Evolutionary conservation across 176 grass and related monocot genomes (phyloP).

Genomic region (Themeda triandra): DNA sequence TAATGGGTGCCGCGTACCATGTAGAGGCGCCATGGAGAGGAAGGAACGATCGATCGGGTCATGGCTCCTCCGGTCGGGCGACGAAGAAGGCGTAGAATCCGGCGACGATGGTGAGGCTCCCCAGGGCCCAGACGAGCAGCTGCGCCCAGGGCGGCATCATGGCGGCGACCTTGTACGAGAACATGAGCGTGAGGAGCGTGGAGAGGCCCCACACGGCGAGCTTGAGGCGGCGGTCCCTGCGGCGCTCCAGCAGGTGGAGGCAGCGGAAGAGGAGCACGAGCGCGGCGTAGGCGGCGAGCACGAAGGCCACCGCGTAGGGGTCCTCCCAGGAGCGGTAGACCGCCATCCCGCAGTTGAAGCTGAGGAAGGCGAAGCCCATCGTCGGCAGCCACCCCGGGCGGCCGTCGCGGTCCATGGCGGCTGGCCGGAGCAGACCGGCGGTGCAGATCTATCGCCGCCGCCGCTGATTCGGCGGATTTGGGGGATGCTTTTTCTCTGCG

Average conservation of each 20-base stretch:
- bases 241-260: slow-evolving; percentile 30
- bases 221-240: background rate
- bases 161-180: slow-evolving; percentile 46
- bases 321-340: slow-evolving; percentile 35
- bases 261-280: slow-evolving; percentile 38
- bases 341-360: slow-evolving; percentile 41
- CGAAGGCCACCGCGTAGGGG: slow-evolving; percentile 24
- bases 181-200: slow-evolving; percentile 50
- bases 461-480: background rate
- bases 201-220: slow-evolving; percentile 35
- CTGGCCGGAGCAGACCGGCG: background rate
- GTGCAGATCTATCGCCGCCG: background rate
- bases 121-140: slow-evolving; percentile 32
- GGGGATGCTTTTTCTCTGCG: background rate
- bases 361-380: slow-evolving; percentile 34
- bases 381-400: slow-evolving; percentile 26
- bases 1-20: too few relatives aligned
- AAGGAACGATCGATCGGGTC: background rate
- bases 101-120: background rate
- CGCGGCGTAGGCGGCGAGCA: slow-evolving; percentile 32
- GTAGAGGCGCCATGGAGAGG: background rate
- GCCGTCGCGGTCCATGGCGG: slow-evolving; percentile 26
- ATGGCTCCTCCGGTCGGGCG: background rate
- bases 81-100: slow-evolving; percentile 49
- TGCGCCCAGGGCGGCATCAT: slow-evolving; percentile 37